phyloP scores from a whole-genome alignment of 1,284 basidiomycete genomes.

The Psilocybe mexicana region DNA sequence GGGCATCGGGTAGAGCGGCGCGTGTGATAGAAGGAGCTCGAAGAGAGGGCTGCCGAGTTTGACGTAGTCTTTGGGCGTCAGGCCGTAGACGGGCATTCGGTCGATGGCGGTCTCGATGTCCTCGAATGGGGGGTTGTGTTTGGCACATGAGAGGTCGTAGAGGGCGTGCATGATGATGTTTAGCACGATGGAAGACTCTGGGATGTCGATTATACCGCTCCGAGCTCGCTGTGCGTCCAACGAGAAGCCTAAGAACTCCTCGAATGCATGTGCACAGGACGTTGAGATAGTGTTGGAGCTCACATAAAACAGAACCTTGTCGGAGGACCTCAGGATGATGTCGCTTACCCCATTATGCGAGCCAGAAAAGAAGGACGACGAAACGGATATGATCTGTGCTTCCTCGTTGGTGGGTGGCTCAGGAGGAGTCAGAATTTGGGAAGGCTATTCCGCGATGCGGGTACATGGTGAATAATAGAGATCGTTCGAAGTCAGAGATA shows the following conservation, averaged over 20 bases:
- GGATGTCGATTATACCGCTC: conserved; percentile 27
- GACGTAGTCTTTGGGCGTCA: conserved; percentile 30
- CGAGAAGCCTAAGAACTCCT: conserved; percentile 18
- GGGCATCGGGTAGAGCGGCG: conserved; percentile 38
- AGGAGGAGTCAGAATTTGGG: background rate
- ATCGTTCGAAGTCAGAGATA: too few relatives aligned
- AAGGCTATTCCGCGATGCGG: background rate
- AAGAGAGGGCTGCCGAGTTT: conserved; percentile 36
- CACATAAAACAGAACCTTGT: conserved; percentile 51
- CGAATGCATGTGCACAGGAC: conserved; percentile 20
- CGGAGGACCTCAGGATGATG: conserved; percentile 31
- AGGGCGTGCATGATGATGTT: conserved; percentile 42
- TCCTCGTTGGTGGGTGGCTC: background rate
- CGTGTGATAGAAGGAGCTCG: conserved; percentile 38
- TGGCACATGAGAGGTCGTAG: conserved; percentile 34
- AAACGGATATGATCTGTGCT: conserved; percentile 19
- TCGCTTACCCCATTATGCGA: conserved; percentile 18
- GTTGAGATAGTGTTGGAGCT: conserved; percentile 23
- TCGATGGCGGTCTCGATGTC: conserved; percentile 31
- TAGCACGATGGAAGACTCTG: conserved; percentile 33
- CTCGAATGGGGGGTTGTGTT: conserved; percentile 33
- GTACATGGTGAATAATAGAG: too few relatives aligned
- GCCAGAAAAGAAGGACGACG: conserved; percentile 23
- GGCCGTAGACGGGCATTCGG: conserved; percentile 36
- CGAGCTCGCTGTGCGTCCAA: conserved; percentile 15